A percentile compares a stretch with the other conserved stretches of the same genome.
phyloP scores from a whole-genome alignment of 2,329 filamentous ascomycete species.

The Fusarium duplospermum region DNA sequence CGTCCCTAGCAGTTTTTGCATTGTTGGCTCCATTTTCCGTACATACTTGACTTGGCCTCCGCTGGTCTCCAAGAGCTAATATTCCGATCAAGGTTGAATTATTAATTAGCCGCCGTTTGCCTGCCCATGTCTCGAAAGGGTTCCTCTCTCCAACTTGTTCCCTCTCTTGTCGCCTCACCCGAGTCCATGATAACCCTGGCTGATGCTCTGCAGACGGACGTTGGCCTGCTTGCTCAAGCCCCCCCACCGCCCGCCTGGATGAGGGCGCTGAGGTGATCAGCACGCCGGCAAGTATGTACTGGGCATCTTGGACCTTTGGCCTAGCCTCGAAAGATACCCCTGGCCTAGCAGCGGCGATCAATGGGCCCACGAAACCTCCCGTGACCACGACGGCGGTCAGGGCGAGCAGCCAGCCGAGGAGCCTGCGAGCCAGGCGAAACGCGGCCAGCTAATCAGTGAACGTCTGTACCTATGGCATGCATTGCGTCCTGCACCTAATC shows the following conservation, averaged over 20 bases:
- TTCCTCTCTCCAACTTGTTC: slow-evolving; percentile 9
- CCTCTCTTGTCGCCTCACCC: slow-evolving; percentile 13
- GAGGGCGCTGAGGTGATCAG: slow-evolving; percentile 34
- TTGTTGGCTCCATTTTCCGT: slow-evolving; percentile 19
- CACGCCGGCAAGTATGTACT: slow-evolving; percentile 14
- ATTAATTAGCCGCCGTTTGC: slow-evolving; percentile 38
- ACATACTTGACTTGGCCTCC: slow-evolving; percentile 25
- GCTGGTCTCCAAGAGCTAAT: slow-evolving; percentile 19
- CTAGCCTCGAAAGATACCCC: slow-evolving; percentile 31
- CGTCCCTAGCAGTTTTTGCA: slow-evolving; percentile 43
- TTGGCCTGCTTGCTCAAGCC: slow-evolving; percentile 23
- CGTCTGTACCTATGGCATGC: slow-evolving; percentile 48
- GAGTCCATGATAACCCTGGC: slow-evolving; percentile 6
- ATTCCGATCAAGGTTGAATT: slow-evolving; percentile 24
- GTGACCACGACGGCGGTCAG: slow-evolving; percentile 45
- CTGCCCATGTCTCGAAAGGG: slow-evolving; percentile 3
- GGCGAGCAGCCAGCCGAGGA: slow-evolving; percentile 28
- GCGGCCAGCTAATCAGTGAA: slow-evolving; percentile 40
- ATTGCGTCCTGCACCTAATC: slow-evolving; percentile 49
- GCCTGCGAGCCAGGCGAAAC: slow-evolving; percentile 24
- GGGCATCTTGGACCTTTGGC: slow-evolving; percentile 12
- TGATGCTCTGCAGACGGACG: slow-evolving; percentile 15
- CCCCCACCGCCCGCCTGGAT: slow-evolving; percentile 21
- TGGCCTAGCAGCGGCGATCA: slow-evolving; percentile 43
- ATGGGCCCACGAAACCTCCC: slow-evolving; percentile 39